Base-by-base conservation (phyloP, 176 grass and related monocot species). In the Pontederia paniculata region DNA sequence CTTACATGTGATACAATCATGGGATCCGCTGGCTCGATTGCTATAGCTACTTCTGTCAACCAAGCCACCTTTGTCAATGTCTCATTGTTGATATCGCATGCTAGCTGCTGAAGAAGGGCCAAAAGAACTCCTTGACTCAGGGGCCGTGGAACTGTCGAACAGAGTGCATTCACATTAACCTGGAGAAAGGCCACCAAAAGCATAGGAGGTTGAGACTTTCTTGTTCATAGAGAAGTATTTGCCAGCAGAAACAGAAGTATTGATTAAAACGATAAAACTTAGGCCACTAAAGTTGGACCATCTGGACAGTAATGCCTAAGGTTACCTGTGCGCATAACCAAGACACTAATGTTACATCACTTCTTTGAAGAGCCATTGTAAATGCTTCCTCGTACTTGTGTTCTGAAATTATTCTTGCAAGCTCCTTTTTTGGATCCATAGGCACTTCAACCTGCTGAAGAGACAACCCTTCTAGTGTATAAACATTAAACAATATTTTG, bases 331-430 rank as follows among this genome's bases (percentile, higher is more conserved):
- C 78, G 47, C 86, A 97, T 45, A 97, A 56, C 93, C 83, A 88
- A 70, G 93, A 97, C 31, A 97, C 93, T 23, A 97, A 60, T 43
- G 77, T 74, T 43, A 97, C 69, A 1, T 97, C 86, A 15, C 76
- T 82, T 80, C 80, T 88, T 77, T 97, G 93, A 72, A 97, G 93
- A 50, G 93, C 80, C 72, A 84, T 73, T 11, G 82, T 97, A 66
- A 97, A 97, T 54, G 93, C 80, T 54, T 97, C 93, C 6, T 91
- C 83, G 15, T 79, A 84, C 59, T 90, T 97, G 15, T 12, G 74
- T 54, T 88, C 86, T 23, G 74, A 68, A 60, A 88, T 80, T 50
- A 97, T 58, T 57, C 80, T 74, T 52, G 68, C 31, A 45, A 97
- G 66, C 25, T 97, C 86, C 63, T 87, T 97, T 65, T 55, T 74